A percentile compares a stretch with the other conserved stretches of the same genome.
Conservation (phyloP, 805 yeast genomes). For the Ogataea pignaliae region DNA sequence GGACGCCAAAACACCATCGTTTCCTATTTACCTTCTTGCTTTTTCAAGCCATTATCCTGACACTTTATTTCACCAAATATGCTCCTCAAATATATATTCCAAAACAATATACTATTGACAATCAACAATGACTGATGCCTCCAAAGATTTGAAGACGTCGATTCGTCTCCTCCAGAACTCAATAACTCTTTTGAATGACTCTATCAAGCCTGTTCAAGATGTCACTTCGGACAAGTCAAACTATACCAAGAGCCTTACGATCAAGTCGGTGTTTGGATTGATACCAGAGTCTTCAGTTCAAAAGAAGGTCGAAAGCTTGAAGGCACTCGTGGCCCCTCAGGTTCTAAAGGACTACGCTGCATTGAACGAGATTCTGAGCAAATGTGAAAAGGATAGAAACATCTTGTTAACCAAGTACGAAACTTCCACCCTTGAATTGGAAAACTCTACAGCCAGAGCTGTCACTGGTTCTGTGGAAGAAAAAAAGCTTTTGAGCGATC, state of each 20-base stretch:
- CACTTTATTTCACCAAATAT: not conserved
- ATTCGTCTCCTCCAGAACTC: slow-evolving; percentile 14
- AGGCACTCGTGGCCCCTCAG: slow-evolving; percentile 39
- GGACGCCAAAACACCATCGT: too few relatives aligned
- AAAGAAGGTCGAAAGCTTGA: slow-evolving; percentile 35
- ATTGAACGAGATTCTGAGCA: slow-evolving; percentile 31
- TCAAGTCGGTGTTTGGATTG: slow-evolving; percentile 45
- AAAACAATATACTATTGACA: not conserved
- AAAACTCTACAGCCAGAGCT: slow-evolving; percentile 9
- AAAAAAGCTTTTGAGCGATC: slow-evolving; percentile 7
- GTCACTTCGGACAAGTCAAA: slow-evolving; percentile 36
- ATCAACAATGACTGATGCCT: not conserved
- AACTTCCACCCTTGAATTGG: slow-evolving; percentile 37
- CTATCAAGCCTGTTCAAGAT: slow-evolving; percentile 16
- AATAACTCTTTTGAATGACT: slow-evolving; percentile 11
- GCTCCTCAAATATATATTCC: not conserved
- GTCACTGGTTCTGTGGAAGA: slow-evolving; percentile 13
- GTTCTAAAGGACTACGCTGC: slow-evolving; percentile 29
- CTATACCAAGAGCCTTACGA: slow-evolving; percentile 36
- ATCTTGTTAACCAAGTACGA: slow-evolving; percentile 35
- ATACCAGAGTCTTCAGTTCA: slow-evolving; percentile 45
- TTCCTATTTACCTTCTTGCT: too few relatives aligned
- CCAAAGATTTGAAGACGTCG: slow-evolving; percentile 15
- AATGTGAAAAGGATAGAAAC: slow-evolving; percentile 30
- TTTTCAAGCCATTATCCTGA: too few relatives aligned